phyloP scores from a whole-genome alignment of 2,329 filamentous ascomycete species.

The Colletotrichum phormii region DNA sequence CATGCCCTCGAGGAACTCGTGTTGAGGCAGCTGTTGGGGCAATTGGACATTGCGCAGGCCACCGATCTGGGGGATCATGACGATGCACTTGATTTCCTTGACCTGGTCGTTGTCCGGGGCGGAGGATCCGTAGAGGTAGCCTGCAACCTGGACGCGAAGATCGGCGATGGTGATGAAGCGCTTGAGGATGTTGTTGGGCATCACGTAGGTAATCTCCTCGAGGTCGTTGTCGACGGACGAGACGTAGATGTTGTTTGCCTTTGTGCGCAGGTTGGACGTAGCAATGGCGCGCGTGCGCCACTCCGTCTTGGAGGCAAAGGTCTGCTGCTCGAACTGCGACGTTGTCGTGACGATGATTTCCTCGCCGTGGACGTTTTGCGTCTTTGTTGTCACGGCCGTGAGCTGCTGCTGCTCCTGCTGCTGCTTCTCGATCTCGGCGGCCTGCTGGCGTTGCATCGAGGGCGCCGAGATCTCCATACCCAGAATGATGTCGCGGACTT shows the following conservation, averaged over 20 bases:
- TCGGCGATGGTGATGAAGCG: conserved; percentile 98
- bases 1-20: conserved; percentile 87
- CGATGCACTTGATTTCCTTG: conserved; percentile 96
- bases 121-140: conserved; percentile 93
- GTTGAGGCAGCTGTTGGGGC: conserved; percentile 88
- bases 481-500: conserved; percentile 97
- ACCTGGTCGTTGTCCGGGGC: conserved; percentile 95
- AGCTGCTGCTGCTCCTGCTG: conserved; percentile 96
- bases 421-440: conserved; percentile 98
- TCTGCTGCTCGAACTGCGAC: conserved; percentile 96
- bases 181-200: conserved; percentile 99
- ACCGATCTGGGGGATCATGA: conserved; percentile 97
- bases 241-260: conserved; percentile 98
- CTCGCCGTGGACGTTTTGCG: conserved; percentile 95
- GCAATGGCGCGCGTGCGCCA: conserved; percentile 98
- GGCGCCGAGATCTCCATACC: conserved; percentile 99
- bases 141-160: conserved; percentile 94
- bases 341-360: conserved; percentile 99
- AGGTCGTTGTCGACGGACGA: conserved; percentile 93
- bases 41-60: conserved; percentile 92
- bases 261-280: conserved; percentile 91
- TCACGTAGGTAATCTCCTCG: conserved; percentile 94
- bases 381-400: conserved; percentile 97
- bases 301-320: conserved; percentile 98
- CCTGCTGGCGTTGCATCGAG: conserved; percentile 97